Conservation (phyloP, 2,329 filamentous ascomycete species). For the Zelopaecilomyces penicillatus region DNA sequence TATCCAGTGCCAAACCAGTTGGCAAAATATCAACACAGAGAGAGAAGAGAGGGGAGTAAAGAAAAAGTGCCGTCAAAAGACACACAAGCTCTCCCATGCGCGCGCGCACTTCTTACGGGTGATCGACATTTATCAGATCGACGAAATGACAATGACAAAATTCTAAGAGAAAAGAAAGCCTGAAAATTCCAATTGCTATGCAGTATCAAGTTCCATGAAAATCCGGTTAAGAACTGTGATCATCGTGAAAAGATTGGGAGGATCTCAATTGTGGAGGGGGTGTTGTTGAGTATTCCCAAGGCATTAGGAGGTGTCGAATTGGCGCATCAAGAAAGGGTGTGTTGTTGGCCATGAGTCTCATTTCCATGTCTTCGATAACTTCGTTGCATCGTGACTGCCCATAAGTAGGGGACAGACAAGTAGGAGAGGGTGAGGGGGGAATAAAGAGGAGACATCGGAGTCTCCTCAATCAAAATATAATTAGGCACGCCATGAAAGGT, state of each 20-base stretch:
- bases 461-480: background rate
- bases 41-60: constrained; percentile 10
- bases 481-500: background rate
- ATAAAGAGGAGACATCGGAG: constrained; percentile 5
- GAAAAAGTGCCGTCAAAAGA: no score
- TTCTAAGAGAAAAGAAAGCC: constrained; percentile 8
- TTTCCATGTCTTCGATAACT: constrained; percentile 24
- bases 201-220: constrained; percentile 11
- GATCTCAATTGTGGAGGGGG: background rate
- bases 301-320: background rate
- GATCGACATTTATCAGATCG: no score
- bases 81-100: no score
- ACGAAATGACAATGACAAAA: no score
- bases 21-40: constrained; percentile 8
- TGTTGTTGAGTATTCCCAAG: background rate
- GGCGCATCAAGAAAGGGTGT: constrained; percentile 2
- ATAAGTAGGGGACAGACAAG: background rate
- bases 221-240: constrained; percentile 3
- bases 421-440: constrained; percentile 11
- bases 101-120: no score
- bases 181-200: constrained; percentile 17
- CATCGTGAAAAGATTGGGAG: constrained; percentile 2
- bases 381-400: constrained; percentile 12
- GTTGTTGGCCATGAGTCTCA: constrained; percentile 13
- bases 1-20: constrained; percentile 10